Percentiles rank a stretch among this genome's conserved stretches.
Evolutionary conservation across 1,284 basidiomycete genomes (phyloP).

Genomic region (Thecaphora thlaspeos): DNA sequence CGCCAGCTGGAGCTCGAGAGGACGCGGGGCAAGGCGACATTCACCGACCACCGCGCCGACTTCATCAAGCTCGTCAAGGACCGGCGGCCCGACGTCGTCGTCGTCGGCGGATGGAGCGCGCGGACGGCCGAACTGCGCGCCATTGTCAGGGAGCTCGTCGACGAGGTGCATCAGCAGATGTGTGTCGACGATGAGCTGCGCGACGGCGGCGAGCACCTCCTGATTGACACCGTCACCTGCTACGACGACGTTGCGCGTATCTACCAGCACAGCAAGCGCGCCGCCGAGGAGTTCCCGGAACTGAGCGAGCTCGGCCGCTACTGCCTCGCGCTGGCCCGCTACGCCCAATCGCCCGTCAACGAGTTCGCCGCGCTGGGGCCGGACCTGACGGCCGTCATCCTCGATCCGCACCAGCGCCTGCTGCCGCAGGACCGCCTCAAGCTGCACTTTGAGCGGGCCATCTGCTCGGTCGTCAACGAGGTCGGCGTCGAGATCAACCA

Average conservation of each 20-base stretch:
- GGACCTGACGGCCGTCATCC: conserved; percentile 50
- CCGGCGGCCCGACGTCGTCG: conserved; percentile 82
- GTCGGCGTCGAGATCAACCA: conserved; percentile 95
- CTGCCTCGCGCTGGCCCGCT: conserved; percentile 89
- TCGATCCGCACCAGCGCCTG: conserved; percentile 75
- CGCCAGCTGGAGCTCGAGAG: conserved; percentile 28
- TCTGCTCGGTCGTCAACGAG: conserved; percentile 86
- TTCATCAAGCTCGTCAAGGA: conserved; percentile 79
- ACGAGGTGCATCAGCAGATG: conserved; percentile 60
- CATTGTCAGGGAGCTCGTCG: conserved; percentile 66
- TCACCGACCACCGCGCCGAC: conserved; percentile 60
- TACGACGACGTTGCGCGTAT: conserved; percentile 90
- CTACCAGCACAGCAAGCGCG: conserved; percentile 86
- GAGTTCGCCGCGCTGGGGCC: conserved; percentile 53
- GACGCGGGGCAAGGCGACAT: conserved; percentile 65
- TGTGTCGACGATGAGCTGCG: conserved; percentile 42
- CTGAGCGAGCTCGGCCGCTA: conserved; percentile 82
- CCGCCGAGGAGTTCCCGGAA: conserved; percentile 79
- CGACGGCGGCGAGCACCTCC: conserved; percentile 17
- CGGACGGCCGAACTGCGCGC: conserved; percentile 73
- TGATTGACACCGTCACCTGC: conserved; percentile 70
- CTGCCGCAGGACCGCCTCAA: conserved; percentile 80
- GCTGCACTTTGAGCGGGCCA: conserved; percentile 75
- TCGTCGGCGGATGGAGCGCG: conserved; percentile 70
- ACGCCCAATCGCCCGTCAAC: conserved; percentile 81